phyloP scores from a whole-genome alignment of 2,329 filamentous ascomycete genomes.

The Rhexocercosporidium sp. region DNA sequence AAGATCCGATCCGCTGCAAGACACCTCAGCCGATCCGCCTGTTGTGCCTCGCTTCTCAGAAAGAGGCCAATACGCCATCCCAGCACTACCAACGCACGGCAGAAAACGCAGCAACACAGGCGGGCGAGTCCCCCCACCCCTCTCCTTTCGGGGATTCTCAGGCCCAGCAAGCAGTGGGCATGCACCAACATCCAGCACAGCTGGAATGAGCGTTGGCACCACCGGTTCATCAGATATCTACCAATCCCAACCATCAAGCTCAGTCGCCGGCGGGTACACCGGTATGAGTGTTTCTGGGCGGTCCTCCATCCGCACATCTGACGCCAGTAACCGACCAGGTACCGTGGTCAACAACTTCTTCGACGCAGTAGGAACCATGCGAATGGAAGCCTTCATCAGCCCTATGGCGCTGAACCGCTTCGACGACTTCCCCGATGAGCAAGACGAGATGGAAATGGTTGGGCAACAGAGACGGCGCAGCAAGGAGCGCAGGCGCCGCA shows the following conservation, averaged over 20 bases:
- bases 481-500: slow-evolving; percentile 36
- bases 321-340: slow-evolving; percentile 40
- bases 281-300: slow-evolving; percentile 49
- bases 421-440: slow-evolving; percentile 41
- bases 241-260: slow-evolving; percentile 56
- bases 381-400: slow-evolving; percentile 96
- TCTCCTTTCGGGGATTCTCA: slow-evolving; percentile 79
- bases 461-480: slow-evolving; percentile 37
- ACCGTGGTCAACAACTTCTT: slow-evolving; percentile 63
- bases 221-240: slow-evolving; percentile 66
- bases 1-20: slow-evolving; percentile 40
- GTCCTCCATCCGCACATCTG: slow-evolving; percentile 41
- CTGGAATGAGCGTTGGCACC: slow-evolving; percentile 61
- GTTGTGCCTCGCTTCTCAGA: slow-evolving; percentile 73
- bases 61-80: slow-evolving; percentile 44
- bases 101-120: slow-evolving; percentile 92
- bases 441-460: slow-evolving; percentile 41
- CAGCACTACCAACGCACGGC: slow-evolving; percentile 59
- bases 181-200: slow-evolving; percentile 58
- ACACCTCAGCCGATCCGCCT: slow-evolving; percentile 70
- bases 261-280: slow-evolving; percentile 45
- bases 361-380: slow-evolving; percentile 85
- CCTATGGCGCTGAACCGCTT: slow-evolving; percentile 52
- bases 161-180: slow-evolving; percentile 36
- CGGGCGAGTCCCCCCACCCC: slow-evolving; percentile 71